Evolutionary conservation across 2,329 filamentous ascomycete species (phyloP), one percentile per base, ranked within the genome.

Genomic region (Chaetomium globosum): DNA sequence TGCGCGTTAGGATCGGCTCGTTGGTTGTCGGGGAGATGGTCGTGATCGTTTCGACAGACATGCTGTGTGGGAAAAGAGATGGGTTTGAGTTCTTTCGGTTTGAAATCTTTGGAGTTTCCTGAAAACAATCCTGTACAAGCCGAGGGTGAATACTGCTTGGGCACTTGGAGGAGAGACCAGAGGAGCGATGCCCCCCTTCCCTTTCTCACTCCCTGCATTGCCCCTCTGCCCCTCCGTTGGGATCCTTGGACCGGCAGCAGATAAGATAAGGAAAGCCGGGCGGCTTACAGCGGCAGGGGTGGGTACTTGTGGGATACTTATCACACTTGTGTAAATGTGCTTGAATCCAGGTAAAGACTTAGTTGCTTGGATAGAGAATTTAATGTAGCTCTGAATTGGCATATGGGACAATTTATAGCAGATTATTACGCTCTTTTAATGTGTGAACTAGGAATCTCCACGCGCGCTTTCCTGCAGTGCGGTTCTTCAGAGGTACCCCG

Each of bases 1-100:
- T 87, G 71, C 93, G 88, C 67, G 89, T 92, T 70, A 96, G 78
- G 76, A 98, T 87, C 64, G 90, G 83, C 80, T 93, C 87, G 79
- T 95, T 94, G 70, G 93, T 97, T 69, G 87, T 89, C 64, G 94
- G 94, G 3, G 94, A 98, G 78, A 97, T 93, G 70, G 94, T 97
- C 36, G 82, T 88, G 72, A 89, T 82, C 57, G 81, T 80, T 79
- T 89, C 87, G 74, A 84, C 81, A 68, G 87, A 87, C 87, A 89
- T 89, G 63, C 66, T 81, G 73, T 51, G 53, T 26, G 36, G 6
- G 10, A 54, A 9, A 23, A 48, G 13, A 43, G 39, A 10, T 16
- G 16, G 16, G 21, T 23, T 33, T 16, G 5, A 10, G 52, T 33
- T 13, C 13, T 16, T 30, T 19, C 16, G 4, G 8, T 31, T 16